Conservation (phyloP, 257 asterid genomes). For the Solanum sitiens region DNA sequence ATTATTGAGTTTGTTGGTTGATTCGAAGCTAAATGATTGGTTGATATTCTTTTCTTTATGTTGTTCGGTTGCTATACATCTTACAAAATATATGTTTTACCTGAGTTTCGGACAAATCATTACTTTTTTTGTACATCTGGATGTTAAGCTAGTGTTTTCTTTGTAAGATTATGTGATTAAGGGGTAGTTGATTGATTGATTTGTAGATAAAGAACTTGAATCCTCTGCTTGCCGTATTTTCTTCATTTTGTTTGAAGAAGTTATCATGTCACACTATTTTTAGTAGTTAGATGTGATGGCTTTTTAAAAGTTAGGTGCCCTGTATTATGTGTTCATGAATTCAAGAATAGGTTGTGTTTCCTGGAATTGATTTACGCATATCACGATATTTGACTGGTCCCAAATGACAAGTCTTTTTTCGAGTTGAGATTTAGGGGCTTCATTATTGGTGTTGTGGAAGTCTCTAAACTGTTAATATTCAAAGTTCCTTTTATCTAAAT, state of each 20-base stretch:
- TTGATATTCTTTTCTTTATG: not conserved
- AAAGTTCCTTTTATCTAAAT: not conserved
- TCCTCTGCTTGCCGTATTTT: not conserved
- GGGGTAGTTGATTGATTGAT: not conserved
- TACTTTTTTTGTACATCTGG: not conserved
- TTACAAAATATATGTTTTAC: not conserved
- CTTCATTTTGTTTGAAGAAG: not conserved
- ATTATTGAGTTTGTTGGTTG: not conserved
- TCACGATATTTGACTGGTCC: not conserved
- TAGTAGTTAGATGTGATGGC: not conserved
- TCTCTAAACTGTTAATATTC: not conserved
- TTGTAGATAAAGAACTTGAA: not conserved
- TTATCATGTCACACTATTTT: constrained; percentile 1
- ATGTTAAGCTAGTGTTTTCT: not conserved
- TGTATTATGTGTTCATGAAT: constrained; percentile 5
- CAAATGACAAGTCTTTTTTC: not conserved
- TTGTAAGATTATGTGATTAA: not conserved
- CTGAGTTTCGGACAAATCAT: not conserved
- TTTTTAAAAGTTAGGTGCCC: not conserved
- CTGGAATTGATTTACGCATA: not conserved
- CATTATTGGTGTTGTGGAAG: not conserved
- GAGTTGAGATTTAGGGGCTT: not conserved
- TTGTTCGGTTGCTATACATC: not conserved
- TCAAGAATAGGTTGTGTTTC: not conserved
- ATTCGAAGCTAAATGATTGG: not conserved